phyloP scores from a whole-genome alignment of 805 yeast genomes.

The Starmerella sirachaensis region DNA sequence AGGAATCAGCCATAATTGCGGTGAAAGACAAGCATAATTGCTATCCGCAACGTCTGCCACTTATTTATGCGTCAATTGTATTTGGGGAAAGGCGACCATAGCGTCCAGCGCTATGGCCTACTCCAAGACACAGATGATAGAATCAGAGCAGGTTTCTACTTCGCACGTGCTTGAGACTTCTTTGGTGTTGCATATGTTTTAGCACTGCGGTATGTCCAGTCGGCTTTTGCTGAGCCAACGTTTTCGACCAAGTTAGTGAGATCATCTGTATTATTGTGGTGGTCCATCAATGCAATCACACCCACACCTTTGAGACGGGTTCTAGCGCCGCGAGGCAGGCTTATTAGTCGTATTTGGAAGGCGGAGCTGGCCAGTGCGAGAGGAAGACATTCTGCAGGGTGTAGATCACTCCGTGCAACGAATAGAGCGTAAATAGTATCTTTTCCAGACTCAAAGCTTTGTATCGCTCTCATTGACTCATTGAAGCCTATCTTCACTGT shows the following conservation, averaged over 20 bases:
- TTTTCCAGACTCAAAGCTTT: conserved; percentile 4
- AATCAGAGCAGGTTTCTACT: too few relatives aligned
- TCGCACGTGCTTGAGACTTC: not conserved
- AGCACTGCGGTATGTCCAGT: conserved; percentile 19
- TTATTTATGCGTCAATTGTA: too few relatives aligned
- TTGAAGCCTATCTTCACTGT: conserved; percentile 22
- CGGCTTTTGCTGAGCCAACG: conserved; percentile 12
- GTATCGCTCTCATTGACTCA: conserved; percentile 20
- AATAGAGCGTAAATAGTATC: conserved; percentile 11
- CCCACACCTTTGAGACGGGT: conserved; percentile 7
- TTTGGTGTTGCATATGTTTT: not conserved
- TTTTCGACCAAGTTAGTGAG: conserved; percentile 5
- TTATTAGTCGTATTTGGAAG: conserved; percentile 11
- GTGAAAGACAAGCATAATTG: too few relatives aligned
- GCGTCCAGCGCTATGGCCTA: too few relatives aligned
- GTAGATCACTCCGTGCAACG: conserved; percentile 19
- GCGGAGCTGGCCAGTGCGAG: conserved; percentile 21
- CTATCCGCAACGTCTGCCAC: too few relatives aligned
- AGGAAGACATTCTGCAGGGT: conserved; percentile 15
- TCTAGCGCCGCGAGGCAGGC: conserved; percentile 16
- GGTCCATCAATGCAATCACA: conserved; percentile 9
- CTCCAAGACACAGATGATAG: too few relatives aligned
- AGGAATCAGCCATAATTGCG: too few relatives aligned
- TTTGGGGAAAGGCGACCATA: too few relatives aligned
- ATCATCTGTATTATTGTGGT: not conserved